Evolutionary conservation across 1,284 basidiomycete genomes (phyloP), one percentile per base, ranked within the genome.

Genomic region (Cystobasidiaceae sp.): DNA sequence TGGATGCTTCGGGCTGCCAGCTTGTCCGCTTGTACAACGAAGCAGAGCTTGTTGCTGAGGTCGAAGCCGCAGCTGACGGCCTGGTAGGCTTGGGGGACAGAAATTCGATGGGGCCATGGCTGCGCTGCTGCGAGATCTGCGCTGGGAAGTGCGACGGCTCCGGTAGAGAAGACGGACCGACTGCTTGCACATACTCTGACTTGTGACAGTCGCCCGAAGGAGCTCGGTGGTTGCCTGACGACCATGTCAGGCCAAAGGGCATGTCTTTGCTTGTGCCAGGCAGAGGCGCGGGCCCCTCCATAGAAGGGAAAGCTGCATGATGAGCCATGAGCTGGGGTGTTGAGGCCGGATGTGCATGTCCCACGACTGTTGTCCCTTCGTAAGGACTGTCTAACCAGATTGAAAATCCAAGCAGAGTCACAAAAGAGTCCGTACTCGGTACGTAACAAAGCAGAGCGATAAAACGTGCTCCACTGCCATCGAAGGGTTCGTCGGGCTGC

Each of bases 321-420:
- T 25, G 28, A 19, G 61, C 45, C 15, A 46, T 37, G 13, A 56
- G 30, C 32, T 64, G 61, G 17, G 61, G 61, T 8, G 44, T 64
- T 13, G 61, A 46, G n/a, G 28, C 21, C 23, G n/a, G 17, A 11
- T 27, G 15, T 21, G 43, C 21, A 2, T n/a, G 27, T 17, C 34
- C n/a, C n/a, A n/a, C n/a, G n/a, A n/a, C n/a, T n/a, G n/a, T n/a
- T n/a, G n/a, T n/a, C n/a, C n/a, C n/a, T n/a, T n/a, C 32, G 15
- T 32, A 23, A 7, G 30, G 19, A 33, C 25, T 21, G 21, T 64
- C 61, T n/a, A 64, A 43, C 61, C 61, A 64, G 52, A 54, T 45
- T n/a, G 51, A 27, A 21, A 64, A 48, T 4, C 51, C 28, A 5
- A 19, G 21, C 9, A 64, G 33, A 3, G 30, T 55, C 28, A 28